Base-by-base conservation (phyloP, 2,329 filamentous ascomycete genomes). In the Anisogramma anomala region DNA sequence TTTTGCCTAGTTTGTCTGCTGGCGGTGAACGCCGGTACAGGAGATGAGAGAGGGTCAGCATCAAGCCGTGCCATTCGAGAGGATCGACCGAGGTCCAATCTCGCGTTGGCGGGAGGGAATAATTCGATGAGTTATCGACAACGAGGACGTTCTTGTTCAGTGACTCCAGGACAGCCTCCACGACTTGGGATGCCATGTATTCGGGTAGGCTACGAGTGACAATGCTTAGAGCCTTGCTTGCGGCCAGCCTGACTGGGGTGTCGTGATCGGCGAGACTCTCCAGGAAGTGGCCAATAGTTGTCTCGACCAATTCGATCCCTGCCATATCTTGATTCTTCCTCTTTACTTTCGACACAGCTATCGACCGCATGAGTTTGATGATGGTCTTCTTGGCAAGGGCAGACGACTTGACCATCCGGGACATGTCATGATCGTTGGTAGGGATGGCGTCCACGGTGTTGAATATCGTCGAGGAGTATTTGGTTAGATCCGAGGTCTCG, bases 191-290 rank as follows among this genome's bases (percentile, higher is more conserved):
- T 1, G 84, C 86, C 81, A 95, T 87, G 17, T 82, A 81, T 0
- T 74, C 62, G 33, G 87, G 77, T 6, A 98, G 64, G 50, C 83
- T 88, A 37, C 93, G 66, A 0, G 88, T 82, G 49, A 96, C 78
- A 39, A 94, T 73, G 59, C 87, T 94, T 33, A 96, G 72, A 3
- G 87, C 84, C 62, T 98, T 98, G 58, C 87, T 94, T 15, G 89
- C 85, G 23, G 89, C 83, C 52, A 94, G 76, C 27, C 91, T 73
- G 10, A 98, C 88, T 0, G 87, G 86, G 0, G 88, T 95, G 53
- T 96, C 88, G 46, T 84, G 84, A 58, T 98, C 91, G 2, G 78
- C 78, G 1, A 96, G 66, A 10, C 74, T 72, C 45, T 85, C 80
- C 3, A 98, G 70, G 3, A 95, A 69, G 53, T 84, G 79, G 40